A percentile compares a stretch with the other conserved stretches of the same genome.
Evolutionary conservation across 768 basidiomycete genomes (phyloP).

Genomic region (Vishniacozyma victoriae): DNA sequence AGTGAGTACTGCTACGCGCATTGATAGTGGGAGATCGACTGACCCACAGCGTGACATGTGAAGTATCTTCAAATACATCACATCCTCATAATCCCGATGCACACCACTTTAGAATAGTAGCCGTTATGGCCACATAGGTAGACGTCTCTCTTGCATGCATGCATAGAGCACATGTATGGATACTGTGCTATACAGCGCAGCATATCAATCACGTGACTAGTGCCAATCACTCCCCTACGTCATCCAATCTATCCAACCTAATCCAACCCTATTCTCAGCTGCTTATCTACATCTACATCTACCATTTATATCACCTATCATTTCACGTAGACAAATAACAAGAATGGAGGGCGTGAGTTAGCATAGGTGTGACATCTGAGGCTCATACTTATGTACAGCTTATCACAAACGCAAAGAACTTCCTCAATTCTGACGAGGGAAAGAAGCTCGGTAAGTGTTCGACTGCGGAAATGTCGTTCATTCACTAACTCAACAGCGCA

Average conservation of each 20-base stretch:
- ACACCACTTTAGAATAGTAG: conserved; percentile 40
- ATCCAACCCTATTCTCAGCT: not conserved
- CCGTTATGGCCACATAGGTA: conserved; percentile 43
- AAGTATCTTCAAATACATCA: conserved; percentile 30
- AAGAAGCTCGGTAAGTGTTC: conserved; percentile 14
- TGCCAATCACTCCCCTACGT: not conserved
- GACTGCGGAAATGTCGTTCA: too few species aligned
- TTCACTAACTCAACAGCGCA: conserved; percentile 4
- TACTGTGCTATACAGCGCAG: too few species aligned
- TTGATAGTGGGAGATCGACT: not conserved
- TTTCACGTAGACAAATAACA: not conserved
- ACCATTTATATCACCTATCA: too few species aligned
- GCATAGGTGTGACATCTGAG: not conserved
- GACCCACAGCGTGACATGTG: conserved; percentile 34
- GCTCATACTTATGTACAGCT: conserved; percentile 2
- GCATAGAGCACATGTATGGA: too few species aligned
- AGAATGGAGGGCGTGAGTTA: conserved; percentile 17
- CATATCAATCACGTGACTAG: too few species aligned
- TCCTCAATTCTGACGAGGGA: conserved; percentile 21
- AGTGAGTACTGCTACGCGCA: conserved; percentile 22
- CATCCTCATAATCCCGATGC: conserved; percentile 35
- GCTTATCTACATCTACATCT: too few species aligned
- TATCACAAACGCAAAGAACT: conserved; percentile 26
- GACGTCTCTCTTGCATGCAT: not conserved
- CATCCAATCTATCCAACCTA: not conserved